These are phyloP conservation scores for Podila verticillata DNA, from an alignment of 192 early-diverging fungal species.

Conservation along the genomic window DNA sequence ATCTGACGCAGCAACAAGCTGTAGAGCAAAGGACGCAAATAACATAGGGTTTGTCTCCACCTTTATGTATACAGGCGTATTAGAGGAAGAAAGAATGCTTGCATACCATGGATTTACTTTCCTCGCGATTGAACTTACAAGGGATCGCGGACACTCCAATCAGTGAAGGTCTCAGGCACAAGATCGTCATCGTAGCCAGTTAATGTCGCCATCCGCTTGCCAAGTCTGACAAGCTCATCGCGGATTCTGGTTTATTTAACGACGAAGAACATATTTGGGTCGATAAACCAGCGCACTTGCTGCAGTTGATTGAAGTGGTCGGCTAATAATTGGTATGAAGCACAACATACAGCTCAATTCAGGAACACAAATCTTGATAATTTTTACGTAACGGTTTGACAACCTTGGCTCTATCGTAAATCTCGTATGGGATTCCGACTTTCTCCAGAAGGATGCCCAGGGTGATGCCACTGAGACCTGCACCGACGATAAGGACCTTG, in stretches of 20 bases:
- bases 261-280: too few relatives aligned
- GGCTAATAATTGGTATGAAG: neutral
- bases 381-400: neutral
- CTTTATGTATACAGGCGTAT: neutral
- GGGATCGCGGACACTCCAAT: too few relatives aligned
- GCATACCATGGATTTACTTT: too few relatives aligned
- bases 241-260: too few relatives aligned
- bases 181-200: too few relatives aligned
- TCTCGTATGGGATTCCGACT: slow-evolving; percentile 6
- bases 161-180: too few relatives aligned
- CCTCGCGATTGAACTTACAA: too few relatives aligned
- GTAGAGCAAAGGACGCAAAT: neutral
- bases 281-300: too few relatives aligned
- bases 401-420: neutral
- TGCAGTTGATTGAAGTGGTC: too few relatives aligned
- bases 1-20: neutral
- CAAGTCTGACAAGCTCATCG: too few relatives aligned
- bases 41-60: neutral
- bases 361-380: neutral
- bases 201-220: too few relatives aligned
- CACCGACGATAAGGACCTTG: slow-evolving; percentile 17
- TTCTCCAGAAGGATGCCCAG: slow-evolving; percentile 8
- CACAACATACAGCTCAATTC: neutral
- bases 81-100: too few relatives aligned
- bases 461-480: slow-evolving; percentile 9